Conservation (phyloP, 768 basidiomycete species). For the Lactarius deliciosus region DNA sequence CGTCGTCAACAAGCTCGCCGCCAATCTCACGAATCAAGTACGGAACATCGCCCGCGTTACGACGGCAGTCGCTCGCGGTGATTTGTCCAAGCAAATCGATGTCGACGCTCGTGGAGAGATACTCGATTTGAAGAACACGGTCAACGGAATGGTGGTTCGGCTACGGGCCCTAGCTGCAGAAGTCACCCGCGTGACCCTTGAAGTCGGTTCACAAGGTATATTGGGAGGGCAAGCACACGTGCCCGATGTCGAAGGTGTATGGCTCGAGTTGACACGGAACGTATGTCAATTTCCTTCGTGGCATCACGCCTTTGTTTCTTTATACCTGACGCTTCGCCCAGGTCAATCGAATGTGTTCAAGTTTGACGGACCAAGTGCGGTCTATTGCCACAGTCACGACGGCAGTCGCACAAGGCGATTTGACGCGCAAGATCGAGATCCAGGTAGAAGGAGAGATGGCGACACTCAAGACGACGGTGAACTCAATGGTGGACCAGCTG, state of each 20-base stretch:
- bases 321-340: slow-evolving; percentile 28
- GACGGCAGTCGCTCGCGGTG: slow-evolving; percentile 80
- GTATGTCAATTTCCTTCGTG: slow-evolving; percentile 39
- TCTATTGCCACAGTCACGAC: slow-evolving; percentile 81
- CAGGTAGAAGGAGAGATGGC: slow-evolving; percentile 83
- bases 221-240: slow-evolving; percentile 84
- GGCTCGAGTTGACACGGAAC: slow-evolving; percentile 75
- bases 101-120: slow-evolving; percentile 89
- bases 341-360: slow-evolving; percentile 78
- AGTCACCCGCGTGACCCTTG: slow-evolving; percentile 76
- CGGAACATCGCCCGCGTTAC: slow-evolving; percentile 56
- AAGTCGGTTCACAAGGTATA: slow-evolving; percentile 84
- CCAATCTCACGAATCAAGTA: slow-evolving; percentile 62
- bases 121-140: slow-evolving; percentile 64
- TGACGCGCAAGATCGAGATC: slow-evolving; percentile 89
- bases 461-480: slow-evolving; percentile 76
- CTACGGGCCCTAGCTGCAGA: slow-evolving; percentile 68
- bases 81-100: slow-evolving; percentile 83
- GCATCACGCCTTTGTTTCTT: slow-evolving; percentile 7
- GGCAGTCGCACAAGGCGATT: slow-evolving; percentile 83
- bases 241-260: slow-evolving; percentile 81
- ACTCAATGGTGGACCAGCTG: slow-evolving; percentile 87
- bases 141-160: slow-evolving; percentile 48
- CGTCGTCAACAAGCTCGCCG: slow-evolving; percentile 75
- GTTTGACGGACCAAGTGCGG: slow-evolving; percentile 72